phyloP scores from a whole-genome alignment of 371 early-diverging fungal species.

The Actinomortierella ambigua region DNA sequence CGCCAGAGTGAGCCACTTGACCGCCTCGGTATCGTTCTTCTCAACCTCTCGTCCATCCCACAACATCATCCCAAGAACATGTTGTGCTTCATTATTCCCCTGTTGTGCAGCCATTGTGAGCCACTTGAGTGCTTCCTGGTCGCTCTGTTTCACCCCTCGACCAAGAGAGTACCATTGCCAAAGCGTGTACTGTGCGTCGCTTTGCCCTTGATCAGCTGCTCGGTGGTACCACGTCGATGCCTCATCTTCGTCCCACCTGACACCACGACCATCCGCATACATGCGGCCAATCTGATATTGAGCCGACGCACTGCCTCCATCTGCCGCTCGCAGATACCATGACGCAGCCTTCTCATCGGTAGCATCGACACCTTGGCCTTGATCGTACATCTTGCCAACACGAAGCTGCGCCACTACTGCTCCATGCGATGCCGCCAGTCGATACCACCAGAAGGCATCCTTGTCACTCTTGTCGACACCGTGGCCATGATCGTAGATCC shows the following conservation, averaged over 20 bases:
- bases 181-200: conserved; percentile 66
- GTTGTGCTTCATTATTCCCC: conserved; percentile 70
- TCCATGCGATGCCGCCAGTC: conserved; percentile 71
- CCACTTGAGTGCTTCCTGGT: too few relatives aligned
- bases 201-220: conserved; percentile 73
- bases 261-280: conserved; percentile 84
- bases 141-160: too few relatives aligned
- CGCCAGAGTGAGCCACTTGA: conserved; percentile 55
- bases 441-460: conserved; percentile 78
- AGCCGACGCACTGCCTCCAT: conserved; percentile 73
- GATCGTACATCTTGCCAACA: conserved; percentile 79
- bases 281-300: conserved; percentile 72
- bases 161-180: too few relatives aligned
- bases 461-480: conserved; percentile 69
- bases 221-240: conserved; percentile 75
- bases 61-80: conserved; percentile 73
- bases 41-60: conserved; percentile 68
- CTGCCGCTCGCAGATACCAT: conserved; percentile 79
- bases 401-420: conserved; percentile 81
- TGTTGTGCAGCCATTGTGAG: conserved; percentile 15
- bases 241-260: conserved; percentile 63
- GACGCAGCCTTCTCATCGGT: conserved; percentile 71
- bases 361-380: conserved; percentile 70
- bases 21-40: conserved; percentile 55
- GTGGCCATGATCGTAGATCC: conserved; percentile 86